Percentiles rank a stretch among this genome's conserved stretches.
Conservation (phyloP, 179 eudicot species). For the Vitellaria paradoxa region DNA sequence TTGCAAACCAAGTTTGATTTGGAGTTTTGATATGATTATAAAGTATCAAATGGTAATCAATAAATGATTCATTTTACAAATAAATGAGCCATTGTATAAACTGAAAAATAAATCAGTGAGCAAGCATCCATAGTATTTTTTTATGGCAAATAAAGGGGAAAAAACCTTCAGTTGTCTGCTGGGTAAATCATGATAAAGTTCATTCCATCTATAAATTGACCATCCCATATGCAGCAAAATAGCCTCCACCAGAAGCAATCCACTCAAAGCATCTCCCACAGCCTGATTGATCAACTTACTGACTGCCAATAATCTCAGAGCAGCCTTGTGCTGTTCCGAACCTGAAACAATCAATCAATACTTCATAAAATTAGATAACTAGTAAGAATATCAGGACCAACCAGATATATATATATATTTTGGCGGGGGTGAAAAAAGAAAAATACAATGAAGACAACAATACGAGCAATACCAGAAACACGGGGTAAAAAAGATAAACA, state of each 20-base stretch:
- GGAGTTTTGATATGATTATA: background rate
- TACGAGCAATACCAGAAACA: background rate
- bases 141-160: slow-evolving; percentile 8
- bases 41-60: background rate
- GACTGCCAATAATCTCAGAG: slow-evolving; percentile 72
- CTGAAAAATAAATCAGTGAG: background rate
- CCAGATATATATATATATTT: background rate
- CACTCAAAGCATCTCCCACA: slow-evolving; percentile 96
- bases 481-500: background rate
- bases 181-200: slow-evolving; percentile 80
- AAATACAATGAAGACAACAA: background rate
- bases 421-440: background rate
- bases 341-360: slow-evolving; percentile 36
- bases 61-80: background rate
- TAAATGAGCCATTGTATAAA: background rate
- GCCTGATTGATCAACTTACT: slow-evolving; percentile 92
- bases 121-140: background rate
- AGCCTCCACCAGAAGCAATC: slow-evolving; percentile 83
- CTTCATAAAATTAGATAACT: slow-evolving; percentile 3
- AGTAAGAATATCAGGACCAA: background rate
- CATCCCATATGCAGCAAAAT: slow-evolving; percentile 77
- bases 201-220: slow-evolving; percentile 82
- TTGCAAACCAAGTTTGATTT: background rate
- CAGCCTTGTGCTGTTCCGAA: slow-evolving; percentile 78
- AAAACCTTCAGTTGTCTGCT: slow-evolving; percentile 92